These are phyloP conservation scores for Cytauxzoon felis DNA, from an alignment of 169 alveolate genomes.

Conservation along the genomic window DNA sequence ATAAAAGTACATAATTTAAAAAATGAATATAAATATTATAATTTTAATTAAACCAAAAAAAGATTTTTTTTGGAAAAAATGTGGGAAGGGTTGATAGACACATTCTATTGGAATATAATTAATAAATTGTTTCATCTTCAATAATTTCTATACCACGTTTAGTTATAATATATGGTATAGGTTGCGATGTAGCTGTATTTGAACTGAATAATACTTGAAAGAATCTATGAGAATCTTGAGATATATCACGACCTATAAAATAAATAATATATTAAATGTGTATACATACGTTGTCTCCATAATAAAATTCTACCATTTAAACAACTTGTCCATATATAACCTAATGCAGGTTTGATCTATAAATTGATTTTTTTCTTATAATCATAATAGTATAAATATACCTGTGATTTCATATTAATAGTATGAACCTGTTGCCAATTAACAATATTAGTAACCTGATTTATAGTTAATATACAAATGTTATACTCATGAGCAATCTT, in stretches of 20 bases:
- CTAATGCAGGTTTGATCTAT: conserved; percentile 49
- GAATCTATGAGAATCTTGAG: conserved; percentile 2
- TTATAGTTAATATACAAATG: conserved; percentile 16
- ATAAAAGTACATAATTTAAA: neutral
- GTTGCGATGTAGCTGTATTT: conserved; percentile 25
- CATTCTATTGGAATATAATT: neutral
- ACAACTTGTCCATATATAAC: conserved; percentile 45
- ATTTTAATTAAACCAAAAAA: neutral
- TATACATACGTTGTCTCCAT: conserved; percentile 3
- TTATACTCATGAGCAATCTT: conserved; percentile 34
- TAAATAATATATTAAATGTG: neutral
- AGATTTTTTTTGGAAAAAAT: neutral
- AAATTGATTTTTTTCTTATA: conserved; percentile 6
- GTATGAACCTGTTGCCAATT: no score
- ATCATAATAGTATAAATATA: neutral
- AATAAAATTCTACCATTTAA: conserved; percentile 20
- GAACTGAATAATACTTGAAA: conserved; percentile 38
- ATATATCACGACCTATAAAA: neutral
- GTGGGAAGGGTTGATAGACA: neutral
- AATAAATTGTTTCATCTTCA: neutral
- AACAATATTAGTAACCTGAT: conserved; percentile 36
- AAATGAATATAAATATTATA: neutral
- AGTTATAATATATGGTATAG: conserved; percentile 23
- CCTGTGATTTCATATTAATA: neutral
- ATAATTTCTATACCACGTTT: conserved; percentile 16